Evolutionary conservation across 257 asterid genomes (phyloP).

Genomic region (Linaria vulgaris): DNA sequence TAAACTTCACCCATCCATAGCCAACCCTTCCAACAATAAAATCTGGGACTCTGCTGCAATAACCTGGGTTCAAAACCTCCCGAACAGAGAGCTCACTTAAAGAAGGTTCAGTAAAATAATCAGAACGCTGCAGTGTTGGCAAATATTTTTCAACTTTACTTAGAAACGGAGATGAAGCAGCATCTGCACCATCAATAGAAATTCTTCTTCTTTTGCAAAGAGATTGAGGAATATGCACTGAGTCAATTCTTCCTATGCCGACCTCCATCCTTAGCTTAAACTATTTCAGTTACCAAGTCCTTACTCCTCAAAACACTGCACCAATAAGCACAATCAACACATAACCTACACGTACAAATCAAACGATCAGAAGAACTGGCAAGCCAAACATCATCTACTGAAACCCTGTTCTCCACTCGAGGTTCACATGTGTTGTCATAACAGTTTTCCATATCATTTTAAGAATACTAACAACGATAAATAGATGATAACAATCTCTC

Average conservation of each 20-base stretch:
- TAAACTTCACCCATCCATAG: slow-evolving; percentile 64
- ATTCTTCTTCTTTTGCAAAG: slow-evolving; percentile 65
- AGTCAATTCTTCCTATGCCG: slow-evolving; percentile 29
- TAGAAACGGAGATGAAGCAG: slow-evolving; percentile 29
- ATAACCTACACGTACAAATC: not conserved
- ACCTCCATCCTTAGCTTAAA: slow-evolving; percentile 44
- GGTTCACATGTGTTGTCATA: not conserved
- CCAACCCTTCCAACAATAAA: slow-evolving; percentile 81
- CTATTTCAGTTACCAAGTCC: slow-evolving; percentile 22
- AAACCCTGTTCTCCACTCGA: slow-evolving; percentile 7
- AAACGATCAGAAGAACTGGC: too few relatives aligned
- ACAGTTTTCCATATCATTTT: too few relatives aligned
- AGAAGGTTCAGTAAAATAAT: slow-evolving; percentile 75
- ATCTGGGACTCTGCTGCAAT: slow-evolving; percentile 68
- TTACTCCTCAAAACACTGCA: slow-evolving; percentile 9
- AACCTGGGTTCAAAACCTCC: slow-evolving; percentile 65
- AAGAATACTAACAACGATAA: not conserved
- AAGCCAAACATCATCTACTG: not conserved
- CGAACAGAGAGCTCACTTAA: slow-evolving; percentile 67
- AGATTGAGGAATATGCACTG: slow-evolving; percentile 35
- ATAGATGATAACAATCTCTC: not conserved
- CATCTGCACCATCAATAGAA: slow-evolving; percentile 38
- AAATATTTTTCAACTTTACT: slow-evolving; percentile 36
- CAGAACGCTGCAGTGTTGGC: slow-evolving; percentile 58
- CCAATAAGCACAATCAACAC: slow-evolving; percentile 17